These are phyloP conservation scores for Tolypocladium tropicale DNA, from an alignment of 2,329 filamentous ascomycete species.

Conservation along the genomic window DNA sequence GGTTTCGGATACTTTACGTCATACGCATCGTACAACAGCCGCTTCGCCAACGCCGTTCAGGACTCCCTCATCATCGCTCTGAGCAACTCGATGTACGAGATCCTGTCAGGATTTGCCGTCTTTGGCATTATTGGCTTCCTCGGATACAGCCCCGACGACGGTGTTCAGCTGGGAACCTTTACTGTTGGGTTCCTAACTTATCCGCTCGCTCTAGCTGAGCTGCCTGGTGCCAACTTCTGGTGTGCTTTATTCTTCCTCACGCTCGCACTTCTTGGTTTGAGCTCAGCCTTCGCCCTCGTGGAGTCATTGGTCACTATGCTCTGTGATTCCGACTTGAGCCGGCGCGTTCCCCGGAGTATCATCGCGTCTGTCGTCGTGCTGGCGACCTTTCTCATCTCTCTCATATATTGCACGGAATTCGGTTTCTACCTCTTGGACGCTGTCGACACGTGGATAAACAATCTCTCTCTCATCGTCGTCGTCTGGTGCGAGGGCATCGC, in stretches of 20 bases:
- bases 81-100: neutral
- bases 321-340: conserved; percentile 30
- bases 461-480: conserved; percentile 39
- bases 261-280: neutral
- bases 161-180: neutral
- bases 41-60: neutral
- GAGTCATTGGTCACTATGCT: conserved; percentile 36
- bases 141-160: neutral
- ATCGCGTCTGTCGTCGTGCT: conserved; percentile 36
- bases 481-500: conserved; percentile 38
- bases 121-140: neutral
- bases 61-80: neutral
- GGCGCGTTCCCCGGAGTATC: conserved; percentile 22
- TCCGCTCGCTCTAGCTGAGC: neutral
- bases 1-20: conserved; percentile 31
- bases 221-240: neutral
- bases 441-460: conserved; percentile 42
- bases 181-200: neutral
- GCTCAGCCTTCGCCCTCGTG: neutral
- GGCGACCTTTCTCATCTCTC: conserved; percentile 34
- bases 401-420: conserved; percentile 37
- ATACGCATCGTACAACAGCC: neutral
- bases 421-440: conserved; percentile 38
- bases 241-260: neutral
- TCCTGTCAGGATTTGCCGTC: neutral